A percentile compares a stretch with the other conserved stretches of the same genome.
phyloP scores from a whole-genome alignment of 306 rosid species.

The Citrullus colocynthis region DNA sequence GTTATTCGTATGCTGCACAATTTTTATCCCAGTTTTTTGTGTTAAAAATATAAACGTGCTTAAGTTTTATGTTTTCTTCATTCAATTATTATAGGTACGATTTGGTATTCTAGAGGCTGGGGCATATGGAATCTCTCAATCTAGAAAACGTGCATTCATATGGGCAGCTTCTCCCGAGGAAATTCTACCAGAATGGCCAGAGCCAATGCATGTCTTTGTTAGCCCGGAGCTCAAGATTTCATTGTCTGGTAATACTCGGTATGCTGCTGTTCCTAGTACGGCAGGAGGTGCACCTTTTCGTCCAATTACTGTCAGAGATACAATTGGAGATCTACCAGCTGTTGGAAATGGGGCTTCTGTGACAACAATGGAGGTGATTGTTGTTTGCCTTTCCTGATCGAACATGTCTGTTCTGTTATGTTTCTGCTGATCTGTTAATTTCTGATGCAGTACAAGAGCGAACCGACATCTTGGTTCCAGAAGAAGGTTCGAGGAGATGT shows the following conservation, averaged over 20 bases:
- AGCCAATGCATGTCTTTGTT: slow-evolving; percentile 88
- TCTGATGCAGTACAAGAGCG: slow-evolving; percentile 50
- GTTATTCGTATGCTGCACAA: not conserved
- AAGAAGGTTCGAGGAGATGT: slow-evolving; percentile 68
- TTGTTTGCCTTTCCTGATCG: not conserved
- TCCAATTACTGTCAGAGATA: slow-evolving; percentile 81
- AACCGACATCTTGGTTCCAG: slow-evolving; percentile 83
- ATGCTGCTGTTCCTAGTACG: slow-evolving; percentile 83
- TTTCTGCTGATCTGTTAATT: not conserved
- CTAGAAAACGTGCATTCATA: slow-evolving; percentile 88
- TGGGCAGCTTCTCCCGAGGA: slow-evolving; percentile 98
- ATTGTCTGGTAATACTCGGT: slow-evolving; percentile 40
- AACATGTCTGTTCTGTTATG: not conserved
- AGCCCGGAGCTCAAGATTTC: slow-evolving; percentile 70
- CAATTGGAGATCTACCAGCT: slow-evolving; percentile 92
- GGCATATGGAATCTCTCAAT: slow-evolving; percentile 90
- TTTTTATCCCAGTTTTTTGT: not conserved
- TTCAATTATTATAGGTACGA: slow-evolving; percentile 52
- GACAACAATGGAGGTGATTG: slow-evolving; percentile 49
- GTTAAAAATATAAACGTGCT: not conserved
- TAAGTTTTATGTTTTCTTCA: not conserved
- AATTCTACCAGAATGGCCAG: slow-evolving; percentile 94
- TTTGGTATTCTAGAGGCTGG: slow-evolving; percentile 98
- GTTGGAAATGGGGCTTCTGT: slow-evolving; percentile 84
- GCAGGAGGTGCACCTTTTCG: slow-evolving; percentile 90